Conservation (phyloP, 192 early-diverging fungal species). For the Coemansia sp. region DNA sequence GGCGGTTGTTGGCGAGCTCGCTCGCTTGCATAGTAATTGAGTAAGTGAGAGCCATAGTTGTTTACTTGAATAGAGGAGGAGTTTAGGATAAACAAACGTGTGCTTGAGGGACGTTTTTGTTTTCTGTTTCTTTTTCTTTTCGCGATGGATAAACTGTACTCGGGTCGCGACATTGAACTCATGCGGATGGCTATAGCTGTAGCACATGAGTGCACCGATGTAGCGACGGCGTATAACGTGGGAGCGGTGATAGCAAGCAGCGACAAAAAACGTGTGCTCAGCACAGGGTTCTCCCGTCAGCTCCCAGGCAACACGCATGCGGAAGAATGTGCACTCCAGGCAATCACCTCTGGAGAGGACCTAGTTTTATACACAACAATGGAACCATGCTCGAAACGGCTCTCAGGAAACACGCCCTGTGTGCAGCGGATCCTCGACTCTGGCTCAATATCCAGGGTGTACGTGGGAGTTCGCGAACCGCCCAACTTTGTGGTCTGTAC, state of each 20-base stretch:
- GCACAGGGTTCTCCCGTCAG: conserved; percentile 89
- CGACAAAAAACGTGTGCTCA: conserved; percentile 51
- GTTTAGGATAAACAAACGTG: background rate
- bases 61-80: background rate
- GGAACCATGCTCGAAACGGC: conserved; percentile 89
- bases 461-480: conserved; percentile 84
- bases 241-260: conserved; percentile 70
- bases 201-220: conserved; percentile 67
- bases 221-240: conserved; percentile 85
- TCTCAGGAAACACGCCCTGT: conserved; percentile 84
- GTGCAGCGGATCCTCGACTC: conserved; percentile 62
- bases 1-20: background rate
- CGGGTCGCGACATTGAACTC: conserved; percentile 50
- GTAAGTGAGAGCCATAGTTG: background rate
- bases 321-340: conserved; percentile 83
- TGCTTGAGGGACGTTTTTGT: background rate
- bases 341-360: conserved; percentile 38
- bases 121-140: background rate
- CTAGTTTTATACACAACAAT: conserved; percentile 83
- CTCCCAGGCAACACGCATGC: conserved; percentile 97
- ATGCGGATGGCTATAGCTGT: conserved; percentile 79
- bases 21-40: background rate
- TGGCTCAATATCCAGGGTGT: conserved; percentile 61
- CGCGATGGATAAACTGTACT: conserved; percentile 2
- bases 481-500: conserved; percentile 79